phyloP scores from a whole-genome alignment of 345 rosid species.

The Arabidopsis suecica region DNA sequence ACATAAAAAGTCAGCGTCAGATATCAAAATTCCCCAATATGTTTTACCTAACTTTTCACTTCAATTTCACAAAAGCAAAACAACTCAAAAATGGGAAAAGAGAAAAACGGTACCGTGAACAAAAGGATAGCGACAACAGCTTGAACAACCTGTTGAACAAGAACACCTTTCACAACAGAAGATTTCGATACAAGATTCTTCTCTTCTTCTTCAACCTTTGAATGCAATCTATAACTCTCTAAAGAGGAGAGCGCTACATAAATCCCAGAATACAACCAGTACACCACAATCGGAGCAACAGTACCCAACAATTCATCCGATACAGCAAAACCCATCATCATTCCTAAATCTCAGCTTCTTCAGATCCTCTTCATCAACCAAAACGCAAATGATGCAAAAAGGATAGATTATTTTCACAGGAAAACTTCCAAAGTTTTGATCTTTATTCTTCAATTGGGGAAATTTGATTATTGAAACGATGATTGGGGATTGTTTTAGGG shows the following conservation, averaged over 20 bases:
- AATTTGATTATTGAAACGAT: background rate
- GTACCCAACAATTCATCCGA: conserved; percentile 85
- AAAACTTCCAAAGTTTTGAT: background rate
- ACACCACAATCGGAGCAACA: conserved; percentile 71
- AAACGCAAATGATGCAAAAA: background rate
- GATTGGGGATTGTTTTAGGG: conserved; percentile 36
- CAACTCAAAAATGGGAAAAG: background rate
- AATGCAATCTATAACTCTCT: conserved; percentile 77
- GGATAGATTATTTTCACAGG: background rate
- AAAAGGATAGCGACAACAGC: conserved; percentile 78
- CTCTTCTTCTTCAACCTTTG: conserved; percentile 74
- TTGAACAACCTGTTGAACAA: conserved; percentile 79
- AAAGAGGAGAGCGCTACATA: conserved; percentile 59
- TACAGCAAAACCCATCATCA: conserved; percentile 69
- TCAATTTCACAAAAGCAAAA: background rate
- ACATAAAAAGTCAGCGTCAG: conserved; percentile 5
- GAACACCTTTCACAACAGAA: conserved; percentile 80
- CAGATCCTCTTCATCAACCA: conserved; percentile 38
- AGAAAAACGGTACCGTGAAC: conserved; percentile 56
- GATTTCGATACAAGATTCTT: conserved; percentile 79
- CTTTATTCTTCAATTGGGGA: background rate
- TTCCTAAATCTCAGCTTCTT: conserved; percentile 26
- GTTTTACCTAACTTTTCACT: conserved; percentile 16
- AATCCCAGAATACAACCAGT: conserved; percentile 86
- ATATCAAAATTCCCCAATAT: background rate